These are phyloP conservation scores for Euphorbia celastroides DNA, from an alignment of 441 rosid species.

Conservation along the genomic window DNA sequence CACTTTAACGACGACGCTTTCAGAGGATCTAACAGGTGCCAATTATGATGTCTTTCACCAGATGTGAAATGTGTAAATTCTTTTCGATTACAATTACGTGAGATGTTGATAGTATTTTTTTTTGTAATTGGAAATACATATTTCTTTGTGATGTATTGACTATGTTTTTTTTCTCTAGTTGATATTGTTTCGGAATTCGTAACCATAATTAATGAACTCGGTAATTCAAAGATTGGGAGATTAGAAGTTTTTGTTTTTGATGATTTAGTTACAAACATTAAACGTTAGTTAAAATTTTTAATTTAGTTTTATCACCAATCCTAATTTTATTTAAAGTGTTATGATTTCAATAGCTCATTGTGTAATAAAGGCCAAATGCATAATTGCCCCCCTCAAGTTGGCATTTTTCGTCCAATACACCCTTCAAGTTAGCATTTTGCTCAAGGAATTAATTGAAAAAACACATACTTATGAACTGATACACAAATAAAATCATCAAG, in stretches of 20 bases:
- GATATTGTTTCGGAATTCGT: conserved; percentile 20
- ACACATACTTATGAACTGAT: background rate
- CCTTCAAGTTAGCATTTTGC: no score
- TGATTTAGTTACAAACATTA: no score
- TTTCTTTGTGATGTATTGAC: background rate
- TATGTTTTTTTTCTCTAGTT: background rate
- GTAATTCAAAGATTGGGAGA: conserved; percentile 18
- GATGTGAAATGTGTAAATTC: conserved; percentile 34
- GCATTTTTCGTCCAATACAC: no score
- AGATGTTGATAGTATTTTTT: conserved; percentile 28
- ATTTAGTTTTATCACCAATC: no score
- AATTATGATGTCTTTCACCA: conserved; percentile 46
- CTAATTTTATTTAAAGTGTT: no score
- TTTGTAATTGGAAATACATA: background rate
- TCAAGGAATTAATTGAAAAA: background rate
- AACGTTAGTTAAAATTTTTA: no score
- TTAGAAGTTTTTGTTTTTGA: no score
- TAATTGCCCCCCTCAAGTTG: no score
- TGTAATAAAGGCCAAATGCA: no score
- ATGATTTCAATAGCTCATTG: no score
- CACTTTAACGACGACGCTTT: conserved; percentile 40
- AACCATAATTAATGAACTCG: conserved; percentile 22
- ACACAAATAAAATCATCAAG: background rate
- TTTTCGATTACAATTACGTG: conserved; percentile 11
- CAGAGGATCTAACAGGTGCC: conserved; percentile 49